Evolutionary conservation across 2,329 filamentous ascomycete genomes (phyloP).

Genomic region (Acephala macrosclerotiorum): DNA sequence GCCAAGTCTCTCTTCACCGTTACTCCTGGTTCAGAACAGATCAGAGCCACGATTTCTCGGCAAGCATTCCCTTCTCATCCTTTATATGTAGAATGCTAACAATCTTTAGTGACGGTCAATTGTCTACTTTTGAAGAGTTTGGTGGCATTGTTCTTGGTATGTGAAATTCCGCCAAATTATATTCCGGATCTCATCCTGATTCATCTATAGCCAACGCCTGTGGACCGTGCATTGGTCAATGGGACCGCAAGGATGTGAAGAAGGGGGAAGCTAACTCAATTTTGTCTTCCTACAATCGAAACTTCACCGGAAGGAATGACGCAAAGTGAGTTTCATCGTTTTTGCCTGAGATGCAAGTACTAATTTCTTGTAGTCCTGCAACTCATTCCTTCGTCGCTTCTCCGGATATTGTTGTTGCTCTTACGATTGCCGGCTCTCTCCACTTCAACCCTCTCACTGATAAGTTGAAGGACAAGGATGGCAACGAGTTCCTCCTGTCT

Average conservation of each 20-base stretch:
- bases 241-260: conserved; percentile 92
- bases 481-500: conserved; percentile 92
- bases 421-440: conserved; percentile 83
- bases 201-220: conserved; percentile 85
- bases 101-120: conserved; percentile 90
- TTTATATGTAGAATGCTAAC: too few species aligned
- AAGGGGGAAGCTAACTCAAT: conserved; percentile 95
- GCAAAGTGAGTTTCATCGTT: too few species aligned
- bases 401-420: conserved; percentile 86
- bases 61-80: conserved; percentile 67
- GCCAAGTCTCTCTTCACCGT: conserved; percentile 93
- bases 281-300: conserved; percentile 94
- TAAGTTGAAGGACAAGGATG: conserved; percentile 90
- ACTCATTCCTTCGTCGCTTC: conserved; percentile 95
- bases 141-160: conserved; percentile 92
- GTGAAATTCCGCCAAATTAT: too few species aligned
- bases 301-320: conserved; percentile 98
- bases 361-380: conserved; percentile 90
- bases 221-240: conserved; percentile 91
- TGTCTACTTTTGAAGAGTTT: conserved; percentile 95
- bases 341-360: too few species aligned
- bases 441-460: conserved; percentile 97
- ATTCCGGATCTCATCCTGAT: too few species aligned
- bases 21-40: conserved; percentile 96
- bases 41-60: conserved; percentile 47